Conservation (phyloP, 768 basidiomycete genomes). For the Dentipellis fragilis region DNA sequence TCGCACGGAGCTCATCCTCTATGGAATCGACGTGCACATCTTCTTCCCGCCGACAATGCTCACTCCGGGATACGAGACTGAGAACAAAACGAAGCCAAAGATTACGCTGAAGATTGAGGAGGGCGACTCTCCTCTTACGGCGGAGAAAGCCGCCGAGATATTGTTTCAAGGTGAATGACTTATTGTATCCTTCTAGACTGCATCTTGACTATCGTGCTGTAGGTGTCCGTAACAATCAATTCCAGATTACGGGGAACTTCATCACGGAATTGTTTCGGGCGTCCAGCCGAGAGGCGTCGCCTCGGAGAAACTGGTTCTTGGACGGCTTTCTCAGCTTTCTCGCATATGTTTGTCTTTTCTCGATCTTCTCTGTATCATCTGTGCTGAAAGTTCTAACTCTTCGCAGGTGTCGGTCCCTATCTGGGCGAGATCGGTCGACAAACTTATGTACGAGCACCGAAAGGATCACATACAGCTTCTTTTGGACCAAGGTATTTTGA, state of each 20-base stretch:
- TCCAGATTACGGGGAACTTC: conserved; percentile 68
- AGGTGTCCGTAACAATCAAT: conserved; percentile 63
- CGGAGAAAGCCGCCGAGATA: conserved; percentile 51
- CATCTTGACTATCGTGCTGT: background rate
- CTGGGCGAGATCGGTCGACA: conserved; percentile 31
- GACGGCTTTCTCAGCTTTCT: conserved; percentile 39
- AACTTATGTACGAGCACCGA: conserved; percentile 22
- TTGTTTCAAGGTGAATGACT: conserved; percentile 45
- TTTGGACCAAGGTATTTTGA: conserved; percentile 13
- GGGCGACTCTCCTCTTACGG: conserved; percentile 49
- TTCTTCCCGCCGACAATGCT: conserved; percentile 79
- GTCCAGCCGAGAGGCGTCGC: conserved; percentile 53
- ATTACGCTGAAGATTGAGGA: conserved; percentile 72
- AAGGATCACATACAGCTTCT: conserved; percentile 27
- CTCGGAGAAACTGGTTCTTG: conserved; percentile 40
- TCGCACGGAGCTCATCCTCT: conserved; percentile 68
- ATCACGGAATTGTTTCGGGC: conserved; percentile 59
- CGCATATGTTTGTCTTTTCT: conserved; percentile 27
- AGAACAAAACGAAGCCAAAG: conserved; percentile 68
- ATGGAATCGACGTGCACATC: conserved; percentile 69
- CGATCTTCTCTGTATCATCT: background rate
- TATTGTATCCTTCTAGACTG: background rate
- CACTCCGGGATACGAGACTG: conserved; percentile 65
- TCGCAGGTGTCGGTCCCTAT: conserved; percentile 28
- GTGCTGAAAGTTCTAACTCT: background rate